Base-by-base conservation (phyloP, 495 filamentous ascomycete genomes). In the Aspergillus incahuasiensis region DNA sequence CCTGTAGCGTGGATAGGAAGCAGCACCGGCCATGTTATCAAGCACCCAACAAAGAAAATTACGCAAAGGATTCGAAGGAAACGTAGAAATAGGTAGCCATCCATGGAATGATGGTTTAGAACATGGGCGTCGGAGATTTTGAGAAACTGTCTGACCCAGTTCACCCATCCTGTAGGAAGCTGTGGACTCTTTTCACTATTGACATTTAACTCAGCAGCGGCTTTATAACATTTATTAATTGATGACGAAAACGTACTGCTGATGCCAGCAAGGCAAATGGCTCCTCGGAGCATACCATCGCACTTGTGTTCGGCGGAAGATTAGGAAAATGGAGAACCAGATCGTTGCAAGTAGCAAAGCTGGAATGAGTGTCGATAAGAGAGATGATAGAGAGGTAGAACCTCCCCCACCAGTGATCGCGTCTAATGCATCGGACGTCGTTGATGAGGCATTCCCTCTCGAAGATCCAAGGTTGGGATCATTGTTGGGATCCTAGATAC, bases 221-320 rank as follows among this genome's bases (percentile, higher is more conserved):
- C 38, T 16, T n/a, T 16, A 40, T 2, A 4, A 12, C 1, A 5
- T 11, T 7, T 4, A 51, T 30, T 16, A 2, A 16, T 48, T 35
- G 42, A 9, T 38, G 13, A 18, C 38, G 20, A 22, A 52, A 19
- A 66, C 77, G 63, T 71, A 87, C 84, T 79, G 78, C 41, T 87
- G 75, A 38, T 81, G 80, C 56, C 91, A 67, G 61, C 76, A 86
- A 22, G 88, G 86, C 22, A 96, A 62, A 69, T 92, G 92, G 7
- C 88, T 89, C 68, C 90, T 78, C 0, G 91, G 91, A 11, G 87
- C 83, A 72, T 96, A 96, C 75, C 82, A 87, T 55, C 90, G 82
- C 28, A 80, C 78, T 44, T 92, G 83, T 34, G 81, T 86, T 56
- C 75, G 78, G 44, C 91, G 82, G 56, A 92, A 78, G 54, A 91